phyloP scores from a whole-genome alignment of 805 yeast species.

The Candida hispaniensis region DNA sequence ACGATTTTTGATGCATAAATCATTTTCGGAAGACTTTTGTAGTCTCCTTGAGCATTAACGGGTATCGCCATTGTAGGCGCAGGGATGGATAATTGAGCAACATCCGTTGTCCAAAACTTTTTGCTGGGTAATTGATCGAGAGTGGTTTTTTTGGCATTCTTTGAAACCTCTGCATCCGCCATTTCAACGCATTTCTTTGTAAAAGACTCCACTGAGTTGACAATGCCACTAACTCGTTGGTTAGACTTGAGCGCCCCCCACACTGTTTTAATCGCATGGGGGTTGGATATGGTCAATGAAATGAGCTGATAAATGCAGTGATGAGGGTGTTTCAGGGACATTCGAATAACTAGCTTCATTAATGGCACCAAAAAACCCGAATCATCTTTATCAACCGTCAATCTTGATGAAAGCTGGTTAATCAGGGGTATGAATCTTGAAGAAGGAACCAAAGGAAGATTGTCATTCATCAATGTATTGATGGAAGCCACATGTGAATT shows the following conservation, averaged over 20 bases:
- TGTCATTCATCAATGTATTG: slow-evolving; percentile 33
- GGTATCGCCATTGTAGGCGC: slow-evolving; percentile 50
- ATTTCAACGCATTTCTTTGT: slow-evolving; percentile 10
- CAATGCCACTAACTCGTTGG: neutral
- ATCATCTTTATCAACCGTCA: slow-evolving; percentile 41
- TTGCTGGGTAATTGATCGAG: slow-evolving; percentile 4
- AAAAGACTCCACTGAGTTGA: slow-evolving; percentile 4
- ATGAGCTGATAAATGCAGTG: slow-evolving; percentile 48
- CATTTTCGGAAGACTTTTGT: slow-evolving; percentile 41
- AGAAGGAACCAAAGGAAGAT: slow-evolving; percentile 40
- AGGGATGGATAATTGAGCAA: slow-evolving; percentile 36
- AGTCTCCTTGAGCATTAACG: slow-evolving; percentile 36
- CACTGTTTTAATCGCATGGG: neutral
- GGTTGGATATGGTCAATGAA: slow-evolving; percentile 16
- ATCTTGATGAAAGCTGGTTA: slow-evolving; percentile 66
- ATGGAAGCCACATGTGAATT: slow-evolving; percentile 38
- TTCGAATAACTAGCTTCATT: slow-evolving; percentile 35
- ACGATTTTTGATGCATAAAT: slow-evolving; percentile 37
- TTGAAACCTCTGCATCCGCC: slow-evolving; percentile 1
- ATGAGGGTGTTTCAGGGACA: slow-evolving; percentile 54
- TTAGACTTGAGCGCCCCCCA: slow-evolving; percentile 3
- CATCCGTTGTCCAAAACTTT: slow-evolving; percentile 5
- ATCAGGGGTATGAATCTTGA: slow-evolving; percentile 68
- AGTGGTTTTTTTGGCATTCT: neutral
- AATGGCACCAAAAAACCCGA: slow-evolving; percentile 50